Evolutionary conservation across 2,329 filamentous ascomycete genomes (phyloP).

Genomic region (Paraconiothyrium sp.): DNA sequence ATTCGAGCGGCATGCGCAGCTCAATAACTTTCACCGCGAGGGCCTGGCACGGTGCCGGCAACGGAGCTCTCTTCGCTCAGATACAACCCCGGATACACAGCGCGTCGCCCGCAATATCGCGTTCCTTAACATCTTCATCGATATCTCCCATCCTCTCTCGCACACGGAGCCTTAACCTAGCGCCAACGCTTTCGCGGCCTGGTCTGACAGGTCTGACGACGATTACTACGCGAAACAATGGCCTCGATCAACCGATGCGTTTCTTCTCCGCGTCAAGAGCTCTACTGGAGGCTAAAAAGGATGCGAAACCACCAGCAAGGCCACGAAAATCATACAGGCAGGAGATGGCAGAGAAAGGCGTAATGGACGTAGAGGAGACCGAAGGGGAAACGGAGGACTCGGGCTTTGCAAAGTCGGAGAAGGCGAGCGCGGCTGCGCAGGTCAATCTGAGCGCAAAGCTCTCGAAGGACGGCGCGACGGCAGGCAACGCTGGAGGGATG

Average conservation of each 20-base stretch:
- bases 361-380: conserved; percentile 47
- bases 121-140: conserved; percentile 29
- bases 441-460: conserved; percentile 89
- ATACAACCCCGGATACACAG: conserved; percentile 39
- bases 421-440: conserved; percentile 84
- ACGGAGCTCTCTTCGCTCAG: conserved; percentile 45
- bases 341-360: conserved; percentile 50
- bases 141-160: conserved; percentile 8
- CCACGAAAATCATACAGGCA: conserved; percentile 49
- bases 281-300: conserved; percentile 35
- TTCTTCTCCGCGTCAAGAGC: conserved; percentile 40
- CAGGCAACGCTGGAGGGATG: conserved; percentile 64
- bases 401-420: conserved; percentile 79
- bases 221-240: conserved; percentile 38
- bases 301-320: conserved; percentile 28
- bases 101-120: conserved; percentile 24
- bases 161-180: background rate
- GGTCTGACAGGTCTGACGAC: conserved; percentile 17
- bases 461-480: conserved; percentile 75
- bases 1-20: conserved; percentile 45
- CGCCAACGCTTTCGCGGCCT: conserved; percentile 11
- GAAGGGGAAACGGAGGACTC: conserved; percentile 64
- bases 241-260: conserved; percentile 34
- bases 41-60: conserved; percentile 47
- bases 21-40: conserved; percentile 40